These are phyloP conservation scores for Adansonia gregorii DNA, from an alignment of 441 rosid genomes.

Conservation along the genomic window DNA sequence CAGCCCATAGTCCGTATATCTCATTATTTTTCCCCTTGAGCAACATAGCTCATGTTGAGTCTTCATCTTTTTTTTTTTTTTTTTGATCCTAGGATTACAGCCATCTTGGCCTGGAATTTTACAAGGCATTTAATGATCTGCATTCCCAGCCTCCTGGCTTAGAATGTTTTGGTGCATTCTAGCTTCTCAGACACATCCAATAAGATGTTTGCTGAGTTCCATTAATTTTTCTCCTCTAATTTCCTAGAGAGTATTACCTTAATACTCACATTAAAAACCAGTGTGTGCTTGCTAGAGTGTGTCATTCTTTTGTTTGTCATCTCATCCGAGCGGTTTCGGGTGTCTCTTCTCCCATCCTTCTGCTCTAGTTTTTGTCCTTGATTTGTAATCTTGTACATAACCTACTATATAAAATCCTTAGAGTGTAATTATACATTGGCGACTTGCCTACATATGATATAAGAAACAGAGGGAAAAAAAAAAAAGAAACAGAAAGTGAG, in stretches of 20 bases:
- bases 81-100: constrained; percentile 54
- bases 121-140: constrained; percentile 73
- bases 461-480: constrained; percentile 42
- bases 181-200: constrained; percentile 62
- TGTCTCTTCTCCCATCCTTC: constrained; percentile 38
- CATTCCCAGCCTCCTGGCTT: constrained; percentile 53
- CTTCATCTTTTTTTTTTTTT: constrained; percentile 37
- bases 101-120: constrained; percentile 74
- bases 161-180: constrained; percentile 80
- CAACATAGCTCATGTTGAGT: constrained; percentile 33
- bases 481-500: constrained; percentile 38
- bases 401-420: constrained; percentile 47
- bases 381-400: constrained; percentile 80
- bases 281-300: constrained; percentile 53
- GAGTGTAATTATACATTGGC: constrained; percentile 80
- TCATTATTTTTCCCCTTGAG: constrained; percentile 31
- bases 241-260: constrained; percentile 37
- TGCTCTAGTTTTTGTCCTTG: constrained; percentile 52
- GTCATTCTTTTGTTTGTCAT: constrained; percentile 59
- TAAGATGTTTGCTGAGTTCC: constrained; percentile 49
- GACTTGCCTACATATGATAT: constrained; percentile 62
- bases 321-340: constrained; percentile 45
- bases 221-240: constrained; percentile 35
- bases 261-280: constrained; percentile 41
- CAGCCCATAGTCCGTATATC: constrained; percentile 31